phyloP scores from a whole-genome alignment of 352 stramenopile genomes.

The Phytophthora podocarpi region DNA sequence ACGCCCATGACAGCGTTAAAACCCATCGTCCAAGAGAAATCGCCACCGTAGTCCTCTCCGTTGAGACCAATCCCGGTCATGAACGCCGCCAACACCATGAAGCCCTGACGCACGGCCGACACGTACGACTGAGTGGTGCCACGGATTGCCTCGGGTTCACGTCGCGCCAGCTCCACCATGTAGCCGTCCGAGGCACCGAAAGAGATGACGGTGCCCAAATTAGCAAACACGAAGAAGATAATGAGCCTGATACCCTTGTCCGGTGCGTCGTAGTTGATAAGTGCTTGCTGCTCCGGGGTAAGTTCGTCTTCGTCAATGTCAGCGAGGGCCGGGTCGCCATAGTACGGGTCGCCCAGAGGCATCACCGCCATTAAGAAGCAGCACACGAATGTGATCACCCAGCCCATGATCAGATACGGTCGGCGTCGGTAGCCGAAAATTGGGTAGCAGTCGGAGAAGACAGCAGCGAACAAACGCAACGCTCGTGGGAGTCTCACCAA shows the following conservation, averaged over 20 bases:
- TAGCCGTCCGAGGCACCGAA: slow-evolving; percentile 73
- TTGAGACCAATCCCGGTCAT: slow-evolving; percentile 57
- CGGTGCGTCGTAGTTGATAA: slow-evolving; percentile 49
- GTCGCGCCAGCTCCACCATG: slow-evolving; percentile 59
- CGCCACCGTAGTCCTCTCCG: slow-evolving; percentile 48
- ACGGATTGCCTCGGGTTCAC: slow-evolving; percentile 50
- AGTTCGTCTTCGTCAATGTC: slow-evolving; percentile 36
- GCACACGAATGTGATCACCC: slow-evolving; percentile 43
- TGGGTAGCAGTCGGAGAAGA: slow-evolving; percentile 81
- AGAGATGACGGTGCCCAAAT: slow-evolving; percentile 77
- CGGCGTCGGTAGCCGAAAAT: slow-evolving; percentile 82
- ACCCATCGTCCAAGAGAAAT: slow-evolving; percentile 57
- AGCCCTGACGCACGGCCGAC: slow-evolving; percentile 37
- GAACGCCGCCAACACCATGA: slow-evolving; percentile 45
- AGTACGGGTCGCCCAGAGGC: slow-evolving; percentile 58
- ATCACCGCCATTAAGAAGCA: slow-evolving; percentile 55
- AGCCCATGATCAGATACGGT: slow-evolving; percentile 81
- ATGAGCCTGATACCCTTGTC: slow-evolving; percentile 55
- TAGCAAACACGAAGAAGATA: slow-evolving; percentile 71
- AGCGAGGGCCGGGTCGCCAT: slow-evolving; percentile 29
- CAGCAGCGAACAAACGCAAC: slow-evolving; percentile 59
- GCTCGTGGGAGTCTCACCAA: slow-evolving; percentile 49
- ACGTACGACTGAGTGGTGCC: slow-evolving; percentile 52
- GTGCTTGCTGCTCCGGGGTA: slow-evolving; percentile 33
- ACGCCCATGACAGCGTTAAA: slow-evolving; percentile 62